Percentiles rank a stretch among this genome's conserved stretches.
Evolutionary conservation across 2,329 filamentous ascomycete genomes (phyloP).

Genomic region (Plenodomus biglobosus): DNA sequence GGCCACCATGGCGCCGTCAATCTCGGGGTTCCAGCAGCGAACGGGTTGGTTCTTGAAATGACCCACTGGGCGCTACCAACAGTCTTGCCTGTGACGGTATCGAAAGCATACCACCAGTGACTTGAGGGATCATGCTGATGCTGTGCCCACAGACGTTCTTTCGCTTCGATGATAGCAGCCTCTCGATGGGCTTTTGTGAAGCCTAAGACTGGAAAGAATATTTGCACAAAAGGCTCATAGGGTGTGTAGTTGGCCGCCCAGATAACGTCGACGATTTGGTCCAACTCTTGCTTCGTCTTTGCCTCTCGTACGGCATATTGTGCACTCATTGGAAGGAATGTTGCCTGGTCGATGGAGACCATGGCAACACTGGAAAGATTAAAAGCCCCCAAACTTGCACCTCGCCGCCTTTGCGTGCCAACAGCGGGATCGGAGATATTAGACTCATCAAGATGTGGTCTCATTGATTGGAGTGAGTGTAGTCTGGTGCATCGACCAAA

Average conservation of each 20-base stretch:
- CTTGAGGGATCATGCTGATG: conserved; percentile 30
- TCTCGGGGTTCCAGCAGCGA: conserved; percentile 27
- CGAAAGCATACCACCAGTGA: conserved; percentile 39
- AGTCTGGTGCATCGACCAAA: conserved; percentile 14
- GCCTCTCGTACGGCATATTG: conserved; percentile 32
- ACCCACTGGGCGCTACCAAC: conserved; percentile 41
- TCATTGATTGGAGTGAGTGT: conserved; percentile 23
- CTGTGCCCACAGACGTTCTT: conserved; percentile 34
- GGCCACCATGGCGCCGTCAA: conserved; percentile 41
- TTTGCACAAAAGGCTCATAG: conserved; percentile 39
- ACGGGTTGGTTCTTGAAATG: conserved; percentile 31
- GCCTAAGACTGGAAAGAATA: conserved; percentile 40
- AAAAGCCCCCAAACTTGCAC: conserved; percentile 13
- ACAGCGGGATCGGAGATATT: conserved; percentile 32
- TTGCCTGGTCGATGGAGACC: conserved; percentile 17
- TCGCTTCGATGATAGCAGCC: conserved; percentile 31
- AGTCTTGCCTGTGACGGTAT: conserved; percentile 20
- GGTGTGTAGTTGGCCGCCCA: conserved; percentile 41
- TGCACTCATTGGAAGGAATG: conserved; percentile 15
- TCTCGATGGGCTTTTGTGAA: conserved; percentile 29
- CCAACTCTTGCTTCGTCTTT: conserved; percentile 32
- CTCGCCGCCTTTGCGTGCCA: conserved; percentile 20
- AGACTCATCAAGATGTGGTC: conserved; percentile 21
- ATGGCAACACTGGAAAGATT: conserved; percentile 23
- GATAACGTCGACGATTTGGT: conserved; percentile 35